Base-by-base conservation (phyloP, 225 moss, liverwort and hornwort species). In the Marchantia paleacea region DNA sequence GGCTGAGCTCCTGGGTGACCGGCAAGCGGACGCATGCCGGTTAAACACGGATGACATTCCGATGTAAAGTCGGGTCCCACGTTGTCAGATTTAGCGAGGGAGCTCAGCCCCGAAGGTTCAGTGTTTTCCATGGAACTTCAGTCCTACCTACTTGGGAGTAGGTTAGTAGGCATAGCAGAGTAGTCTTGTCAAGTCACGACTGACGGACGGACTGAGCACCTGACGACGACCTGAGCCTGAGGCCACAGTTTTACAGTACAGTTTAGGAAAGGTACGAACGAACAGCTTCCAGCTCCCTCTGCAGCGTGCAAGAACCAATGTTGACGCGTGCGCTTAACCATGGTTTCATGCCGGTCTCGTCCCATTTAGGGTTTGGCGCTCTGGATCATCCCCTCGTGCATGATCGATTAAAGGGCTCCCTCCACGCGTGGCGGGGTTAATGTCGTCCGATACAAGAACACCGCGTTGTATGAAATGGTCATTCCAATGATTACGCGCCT, bases 361-460 rank as follows among this genome's bases (percentile, higher is more conserved):
- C 16, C 31, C 9, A 8, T 24, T 64, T 64, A 64, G 64, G 64
- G 64, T 64, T 64, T 26, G 64, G 24, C 25, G 10, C 8, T 69
- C 25, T 30, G 25, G 15, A 3, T 3, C 31, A 31, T 25, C 25
- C 69, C 69, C 69, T 69, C 69, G 69, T 52, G 51, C 51, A 52
- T 72, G 72, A 52, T 18, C 25, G 25, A 11, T 49, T 20, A 0
- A 9, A 9, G 22, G 14, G n/a, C 7, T 4, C 13, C 0, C 7
- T 31, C 64, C 69, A 69, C 31, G 39, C 69, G 31, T 39, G 69
- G 69, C 69, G 14, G 15, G 4, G 31, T 14, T 15, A 30, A 31
- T 24, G n/a, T 52, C 72, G 72, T 52, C 20, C 22, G 49, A 72
- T 52, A 72, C 72, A 49, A 69, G 69, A 69, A 69, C 69, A 69